A percentile compares a stretch with the other conserved stretches of the same genome.
phyloP scores from a whole-genome alignment of 495 filamentous ascomycete species.

The Podospora didyma region DNA sequence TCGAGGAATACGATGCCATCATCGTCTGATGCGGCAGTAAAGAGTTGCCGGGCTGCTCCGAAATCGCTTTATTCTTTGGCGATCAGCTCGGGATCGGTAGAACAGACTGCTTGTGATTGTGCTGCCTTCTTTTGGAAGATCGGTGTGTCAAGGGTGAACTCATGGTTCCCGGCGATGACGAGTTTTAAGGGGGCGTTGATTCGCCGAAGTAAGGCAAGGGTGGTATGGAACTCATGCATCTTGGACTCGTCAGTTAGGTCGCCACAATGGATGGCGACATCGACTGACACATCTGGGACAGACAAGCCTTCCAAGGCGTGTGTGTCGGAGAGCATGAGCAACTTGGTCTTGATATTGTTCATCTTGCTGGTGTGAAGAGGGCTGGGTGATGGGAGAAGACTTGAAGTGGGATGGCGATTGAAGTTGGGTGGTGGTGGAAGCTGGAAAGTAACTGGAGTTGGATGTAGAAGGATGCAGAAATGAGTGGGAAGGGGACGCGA shows the following conservation, averaged over 20 bases:
- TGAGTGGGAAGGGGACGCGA: too few species aligned
- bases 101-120: not conserved
- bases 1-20: not conserved
- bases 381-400: too few species aligned
- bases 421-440: too few species aligned
- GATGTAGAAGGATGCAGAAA: too few species aligned
- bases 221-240: conserved; percentile 46
- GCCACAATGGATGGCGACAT: conserved; percentile 73
- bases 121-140: conserved; percentile 3
- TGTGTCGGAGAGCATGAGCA: conserved; percentile 62
- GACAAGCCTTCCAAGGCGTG: conserved; percentile 33
- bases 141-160: conserved; percentile 62
- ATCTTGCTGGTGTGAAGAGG: too few species aligned
- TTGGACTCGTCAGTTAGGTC: conserved; percentile 66
- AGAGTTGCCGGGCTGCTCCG: conserved; percentile 19
- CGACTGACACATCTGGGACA: conserved; percentile 19
- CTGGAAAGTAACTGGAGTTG: too few species aligned
- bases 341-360: conserved; percentile 32
- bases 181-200: conserved; percentile 68
- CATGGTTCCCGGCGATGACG: conserved; percentile 80
- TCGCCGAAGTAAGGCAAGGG: conserved; percentile 49
- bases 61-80: conserved; percentile 6
- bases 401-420: too few species aligned
- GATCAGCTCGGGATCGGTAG: conserved; percentile 3
- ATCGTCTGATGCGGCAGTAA: not conserved